A percentile compares a stretch with the other conserved stretches of the same genome.
These are phyloP conservation scores for Lactuca sativa DNA, from an alignment of 129 eudicot species.

Conservation along the genomic window DNA sequence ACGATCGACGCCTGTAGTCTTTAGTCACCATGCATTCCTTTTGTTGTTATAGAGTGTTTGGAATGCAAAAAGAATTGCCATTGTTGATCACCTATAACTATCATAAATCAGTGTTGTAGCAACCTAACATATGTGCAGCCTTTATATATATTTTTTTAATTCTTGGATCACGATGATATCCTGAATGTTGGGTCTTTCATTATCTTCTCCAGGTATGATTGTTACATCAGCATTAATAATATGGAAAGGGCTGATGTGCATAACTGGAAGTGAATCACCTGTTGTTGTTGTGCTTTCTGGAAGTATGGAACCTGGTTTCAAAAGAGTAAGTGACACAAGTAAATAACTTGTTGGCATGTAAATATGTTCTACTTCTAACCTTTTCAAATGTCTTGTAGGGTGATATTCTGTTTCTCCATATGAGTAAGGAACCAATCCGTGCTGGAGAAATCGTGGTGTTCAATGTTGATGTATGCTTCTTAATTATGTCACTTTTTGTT, in stretches of 20 bases:
- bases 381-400: slow-evolving; percentile 62
- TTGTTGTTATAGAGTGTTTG: neutral
- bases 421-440: slow-evolving; percentile 95
- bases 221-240: slow-evolving; percentile 88
- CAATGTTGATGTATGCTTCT: slow-evolving; percentile 74
- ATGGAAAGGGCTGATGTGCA: slow-evolving; percentile 91
- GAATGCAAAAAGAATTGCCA: neutral
- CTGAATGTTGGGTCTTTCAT: slow-evolving; percentile 1
- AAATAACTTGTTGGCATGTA: slow-evolving; percentile 19
- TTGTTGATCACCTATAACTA: neutral
- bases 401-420: slow-evolving; percentile 87
- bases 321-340: slow-evolving; percentile 57
- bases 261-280: slow-evolving; percentile 95
- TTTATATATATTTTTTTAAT: neutral
- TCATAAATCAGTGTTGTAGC: slow-evolving; percentile 1
- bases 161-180: slow-evolving; percentile 3
- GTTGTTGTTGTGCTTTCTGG: slow-evolving; percentile 98
- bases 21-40: neutral
- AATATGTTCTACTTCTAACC: neutral
- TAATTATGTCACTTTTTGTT: neutral
- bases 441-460: slow-evolving; percentile 97
- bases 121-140: neutral
- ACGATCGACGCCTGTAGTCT: neutral
- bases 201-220: slow-evolving; percentile 68
- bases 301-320: slow-evolving; percentile 99